These are phyloP conservation scores for Akanthomyces dipterigenus DNA, from an alignment of 2,329 filamentous ascomycete genomes.

Conservation along the genomic window DNA sequence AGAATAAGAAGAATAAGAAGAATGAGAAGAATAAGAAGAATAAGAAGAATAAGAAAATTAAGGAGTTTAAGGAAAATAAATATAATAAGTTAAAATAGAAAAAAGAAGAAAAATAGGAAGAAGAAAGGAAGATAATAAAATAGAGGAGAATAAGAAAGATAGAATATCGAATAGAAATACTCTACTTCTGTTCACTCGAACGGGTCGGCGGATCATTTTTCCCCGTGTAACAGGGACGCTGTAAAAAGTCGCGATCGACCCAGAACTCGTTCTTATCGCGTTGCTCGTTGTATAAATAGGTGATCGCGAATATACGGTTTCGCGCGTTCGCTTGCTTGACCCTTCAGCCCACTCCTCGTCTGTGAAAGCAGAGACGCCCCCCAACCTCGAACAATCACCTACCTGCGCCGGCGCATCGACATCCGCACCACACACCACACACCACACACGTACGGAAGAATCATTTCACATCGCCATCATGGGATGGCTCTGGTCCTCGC, in stretches of 20 bases:
- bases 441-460: background rate
- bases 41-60: too few relatives aligned
- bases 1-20: too few relatives aligned
- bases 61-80: too few relatives aligned
- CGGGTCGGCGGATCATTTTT: conserved; percentile 12
- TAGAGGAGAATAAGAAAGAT: too few relatives aligned
- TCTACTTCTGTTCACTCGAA: background rate
- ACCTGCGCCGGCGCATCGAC: background rate
- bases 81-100: too few relatives aligned
- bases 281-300: background rate
- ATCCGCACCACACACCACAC: background rate
- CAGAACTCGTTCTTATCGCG: background rate
- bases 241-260: background rate
- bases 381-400: background rate
- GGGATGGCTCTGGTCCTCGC: conserved; percentile 56
- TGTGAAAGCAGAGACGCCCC: background rate
- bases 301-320: background rate
- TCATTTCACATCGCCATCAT: conserved; percentile 31
- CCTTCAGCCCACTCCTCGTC: background rate
- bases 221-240: background rate
- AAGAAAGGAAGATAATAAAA: too few relatives aligned
- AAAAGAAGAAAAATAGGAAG: too few relatives aligned
- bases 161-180: too few relatives aligned
- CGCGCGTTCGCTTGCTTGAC: background rate
- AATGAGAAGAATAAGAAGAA: too few relatives aligned